Percentiles rank a stretch among this genome's conserved stretches.
Evolutionary conservation across 23 red algal genomes (phyloP).

Genomic region (Cyanidioschyzon merolae): DNA sequence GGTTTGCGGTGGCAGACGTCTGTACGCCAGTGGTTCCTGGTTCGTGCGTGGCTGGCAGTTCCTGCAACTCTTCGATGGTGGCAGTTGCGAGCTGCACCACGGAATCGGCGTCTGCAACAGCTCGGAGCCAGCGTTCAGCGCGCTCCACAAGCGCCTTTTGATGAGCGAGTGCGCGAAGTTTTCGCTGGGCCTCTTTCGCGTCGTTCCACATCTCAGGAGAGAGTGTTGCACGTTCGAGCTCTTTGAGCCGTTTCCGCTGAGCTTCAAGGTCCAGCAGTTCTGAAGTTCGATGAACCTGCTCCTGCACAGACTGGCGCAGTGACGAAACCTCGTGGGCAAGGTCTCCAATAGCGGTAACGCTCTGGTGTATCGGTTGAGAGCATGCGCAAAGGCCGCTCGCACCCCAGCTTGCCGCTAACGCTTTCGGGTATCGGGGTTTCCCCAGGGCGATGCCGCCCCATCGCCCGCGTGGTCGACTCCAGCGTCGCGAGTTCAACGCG

Average conservation of each 20-base stretch:
- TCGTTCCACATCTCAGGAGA: slow-evolving; percentile 48
- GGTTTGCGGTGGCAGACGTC: background rate
- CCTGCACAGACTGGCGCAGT: background rate
- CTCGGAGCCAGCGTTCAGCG: slow-evolving; percentile 25
- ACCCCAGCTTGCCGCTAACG: background rate
- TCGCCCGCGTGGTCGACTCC: too few species aligned
- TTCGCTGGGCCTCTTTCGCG: slow-evolving; percentile 23
- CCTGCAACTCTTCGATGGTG: background rate
- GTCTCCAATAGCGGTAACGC: background rate
- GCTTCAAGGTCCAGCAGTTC: background rate
- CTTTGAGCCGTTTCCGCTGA: background rate
- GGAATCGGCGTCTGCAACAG: slow-evolving; percentile 30
- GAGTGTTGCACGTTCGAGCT: background rate
- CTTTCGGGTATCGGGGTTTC: too few species aligned
- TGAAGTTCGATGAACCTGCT: background rate
- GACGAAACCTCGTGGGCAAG: background rate
- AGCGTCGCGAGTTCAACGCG: too few species aligned
- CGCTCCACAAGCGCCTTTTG: slow-evolving; percentile 36
- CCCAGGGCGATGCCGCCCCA: too few species aligned
- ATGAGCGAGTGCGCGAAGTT: slow-evolving; percentile 30
- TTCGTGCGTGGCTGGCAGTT: background rate
- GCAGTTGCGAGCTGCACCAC: slow-evolving; percentile 32
- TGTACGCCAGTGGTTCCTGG: background rate
- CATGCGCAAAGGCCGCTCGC: background rate
- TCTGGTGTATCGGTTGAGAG: background rate